Conservation (phyloP, 1,284 basidiomycete species). For the Erythrobasidium hasegawianum region DNA sequence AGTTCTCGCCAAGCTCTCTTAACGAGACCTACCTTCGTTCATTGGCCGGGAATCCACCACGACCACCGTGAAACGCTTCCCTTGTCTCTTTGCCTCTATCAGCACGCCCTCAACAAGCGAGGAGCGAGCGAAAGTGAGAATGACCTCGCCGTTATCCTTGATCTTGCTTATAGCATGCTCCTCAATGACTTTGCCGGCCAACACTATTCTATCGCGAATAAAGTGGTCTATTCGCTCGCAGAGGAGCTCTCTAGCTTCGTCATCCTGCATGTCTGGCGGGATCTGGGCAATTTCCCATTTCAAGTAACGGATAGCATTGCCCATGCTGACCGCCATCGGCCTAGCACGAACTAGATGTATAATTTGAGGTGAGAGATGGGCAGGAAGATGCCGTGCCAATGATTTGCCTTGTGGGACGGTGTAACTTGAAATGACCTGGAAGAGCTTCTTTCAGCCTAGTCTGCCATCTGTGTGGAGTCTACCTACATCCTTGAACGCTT, state of each 20-base stretch:
- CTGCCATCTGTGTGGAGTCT: not conserved
- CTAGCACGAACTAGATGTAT: constrained; percentile 78
- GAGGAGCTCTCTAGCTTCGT: constrained; percentile 84
- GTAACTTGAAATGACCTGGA: constrained; percentile 80
- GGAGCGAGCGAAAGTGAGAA: constrained; percentile 89
- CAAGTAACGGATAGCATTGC: constrained; percentile 87
- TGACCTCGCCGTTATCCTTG: constrained; percentile 75
- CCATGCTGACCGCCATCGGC: constrained; percentile 92
- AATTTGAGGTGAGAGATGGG: constrained; percentile 84
- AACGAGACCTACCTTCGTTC: constrained; percentile 65
- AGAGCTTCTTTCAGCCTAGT: no score
- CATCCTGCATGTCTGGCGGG: constrained; percentile 85
- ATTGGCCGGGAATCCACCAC: constrained; percentile 93
- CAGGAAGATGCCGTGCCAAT: constrained; percentile 71
- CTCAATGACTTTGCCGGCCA: constrained; percentile 90
- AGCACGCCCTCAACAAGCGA: constrained; percentile 90
- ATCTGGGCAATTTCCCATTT: constrained; percentile 93
- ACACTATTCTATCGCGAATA: constrained; percentile 86
- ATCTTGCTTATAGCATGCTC: constrained; percentile 87
- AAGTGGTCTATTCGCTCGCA: constrained; percentile 87
- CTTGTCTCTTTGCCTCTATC: constrained; percentile 62
- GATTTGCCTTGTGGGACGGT: constrained; percentile 74
- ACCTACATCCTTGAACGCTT: constrained; percentile 73
- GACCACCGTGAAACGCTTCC: constrained; percentile 77
- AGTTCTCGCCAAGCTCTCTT: not conserved